These are phyloP conservation scores for Musa beccarii DNA, from an alignment of 176 grass and related monocot species.

Conservation along the genomic window DNA sequence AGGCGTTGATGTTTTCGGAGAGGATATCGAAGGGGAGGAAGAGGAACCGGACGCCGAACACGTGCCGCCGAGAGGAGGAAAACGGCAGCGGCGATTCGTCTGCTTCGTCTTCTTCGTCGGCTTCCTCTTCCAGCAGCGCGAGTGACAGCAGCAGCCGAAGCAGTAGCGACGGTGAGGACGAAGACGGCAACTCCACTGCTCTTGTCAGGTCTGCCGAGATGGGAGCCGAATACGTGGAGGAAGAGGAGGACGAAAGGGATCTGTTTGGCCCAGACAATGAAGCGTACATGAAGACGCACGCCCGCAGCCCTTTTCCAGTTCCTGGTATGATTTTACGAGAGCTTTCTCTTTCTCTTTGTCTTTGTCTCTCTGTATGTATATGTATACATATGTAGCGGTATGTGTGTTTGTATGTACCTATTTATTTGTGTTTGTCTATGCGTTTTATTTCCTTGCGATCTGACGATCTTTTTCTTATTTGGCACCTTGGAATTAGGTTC, in stretches of 20 bases:
- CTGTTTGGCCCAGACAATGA: conserved; percentile 92
- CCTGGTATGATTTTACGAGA: conserved; percentile 43
- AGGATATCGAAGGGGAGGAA: conserved; percentile 33
- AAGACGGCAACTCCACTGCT: conserved; percentile 23
- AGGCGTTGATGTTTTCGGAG: conserved; percentile 60
- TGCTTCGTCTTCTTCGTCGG: conserved; percentile 65
- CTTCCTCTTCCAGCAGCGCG: conserved; percentile 61
- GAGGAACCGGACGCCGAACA: conserved; percentile 22
- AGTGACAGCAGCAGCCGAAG: conserved; percentile 44
- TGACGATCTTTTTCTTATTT: background rate
- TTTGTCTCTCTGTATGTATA: background rate
- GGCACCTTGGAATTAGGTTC: background rate
- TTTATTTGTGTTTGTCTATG: no score
- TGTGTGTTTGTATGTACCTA: background rate
- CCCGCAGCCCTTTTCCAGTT: conserved; percentile 55
- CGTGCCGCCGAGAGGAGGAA: conserved; percentile 15
- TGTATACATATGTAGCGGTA: background rate
- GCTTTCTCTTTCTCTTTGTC: background rate
- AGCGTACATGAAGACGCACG: conserved; percentile 64
- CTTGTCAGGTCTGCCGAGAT: conserved; percentile 19
- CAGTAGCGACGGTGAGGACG: conserved; percentile 34
- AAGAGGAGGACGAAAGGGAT: conserved; percentile 50
- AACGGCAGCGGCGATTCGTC: conserved; percentile 51
- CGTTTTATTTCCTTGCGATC: background rate
- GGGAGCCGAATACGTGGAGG: conserved; percentile 27